phyloP scores from a whole-genome alignment of 2,329 filamentous ascomycete genomes.

The Neodidymelliopsis sp. region DNA sequence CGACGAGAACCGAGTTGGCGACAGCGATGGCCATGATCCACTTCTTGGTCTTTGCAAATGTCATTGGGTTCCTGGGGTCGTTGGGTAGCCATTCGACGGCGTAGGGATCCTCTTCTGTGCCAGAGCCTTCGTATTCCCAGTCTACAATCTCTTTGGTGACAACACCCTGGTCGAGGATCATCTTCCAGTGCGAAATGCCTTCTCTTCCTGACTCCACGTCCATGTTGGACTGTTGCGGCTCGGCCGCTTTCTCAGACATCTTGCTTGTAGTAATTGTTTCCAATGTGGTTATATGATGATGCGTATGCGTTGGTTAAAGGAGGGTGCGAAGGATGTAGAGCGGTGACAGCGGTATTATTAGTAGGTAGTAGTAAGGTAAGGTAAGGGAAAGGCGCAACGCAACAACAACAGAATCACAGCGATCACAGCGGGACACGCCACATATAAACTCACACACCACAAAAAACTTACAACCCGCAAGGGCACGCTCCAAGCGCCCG shows the following conservation, averaged over 20 bases:
- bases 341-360: slow-evolving; percentile 1
- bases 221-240: slow-evolving; percentile 20
- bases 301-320: not conserved
- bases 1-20: slow-evolving; percentile 53
- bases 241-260: slow-evolving; percentile 31
- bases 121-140: slow-evolving; percentile 52
- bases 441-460: slow-evolving; percentile 16
- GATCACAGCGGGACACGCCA: slow-evolving; percentile 19
- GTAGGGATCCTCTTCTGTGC: slow-evolving; percentile 55
- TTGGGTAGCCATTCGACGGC: slow-evolving; percentile 57
- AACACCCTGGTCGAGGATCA: slow-evolving; percentile 48
- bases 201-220: slow-evolving; percentile 46
- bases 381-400: slow-evolving; percentile 4
- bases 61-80: slow-evolving; percentile 56
- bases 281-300: slow-evolving; percentile 4
- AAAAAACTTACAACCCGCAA: slow-evolving; percentile 4
- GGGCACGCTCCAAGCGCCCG: slow-evolving; percentile 2
- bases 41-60: slow-evolving; percentile 49
- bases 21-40: slow-evolving; percentile 52
- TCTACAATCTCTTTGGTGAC: slow-evolving; percentile 48
- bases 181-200: slow-evolving; percentile 46
- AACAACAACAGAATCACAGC: slow-evolving; percentile 5
- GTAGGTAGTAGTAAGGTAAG: slow-evolving; percentile 9
- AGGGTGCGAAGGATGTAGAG: not conserved
- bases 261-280: not conserved